A percentile compares a stretch with the other conserved stretches of the same genome.
These are phyloP conservation scores for Lachnellula arida DNA, from an alignment of 2,329 filamentous ascomycete genomes.

Conservation along the genomic window DNA sequence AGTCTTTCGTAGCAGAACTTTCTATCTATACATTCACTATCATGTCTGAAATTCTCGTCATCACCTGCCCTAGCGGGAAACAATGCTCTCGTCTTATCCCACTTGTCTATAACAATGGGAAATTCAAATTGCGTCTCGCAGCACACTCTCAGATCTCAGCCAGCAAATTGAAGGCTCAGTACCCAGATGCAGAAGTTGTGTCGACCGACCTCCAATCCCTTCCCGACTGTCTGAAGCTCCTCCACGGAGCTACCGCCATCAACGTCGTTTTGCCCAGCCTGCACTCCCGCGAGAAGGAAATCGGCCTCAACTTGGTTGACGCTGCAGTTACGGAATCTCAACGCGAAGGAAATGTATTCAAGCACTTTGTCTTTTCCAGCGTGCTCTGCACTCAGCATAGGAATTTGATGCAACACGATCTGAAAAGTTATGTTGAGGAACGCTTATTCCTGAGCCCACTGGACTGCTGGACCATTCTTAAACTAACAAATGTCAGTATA, in stretches of 20 bases:
- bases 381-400: background rate
- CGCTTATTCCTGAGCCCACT: background rate
- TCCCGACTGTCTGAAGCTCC: background rate
- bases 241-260: background rate
- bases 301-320: background rate
- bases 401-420: background rate
- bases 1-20: background rate
- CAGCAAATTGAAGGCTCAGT: background rate
- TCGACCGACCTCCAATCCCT: background rate
- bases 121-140: background rate
- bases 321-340: background rate
- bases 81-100: background rate
- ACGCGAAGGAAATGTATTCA: background rate
- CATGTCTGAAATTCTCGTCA: background rate
- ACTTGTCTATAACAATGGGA: background rate
- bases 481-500: background rate
- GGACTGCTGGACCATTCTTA: background rate
- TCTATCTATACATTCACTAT: background rate
- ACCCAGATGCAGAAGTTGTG: background rate
- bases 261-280: background rate
- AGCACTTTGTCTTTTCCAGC: background rate
- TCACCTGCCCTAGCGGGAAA: background rate
- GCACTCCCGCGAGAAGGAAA: background rate
- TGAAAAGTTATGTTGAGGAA: background rate
- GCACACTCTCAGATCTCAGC: background rate